phyloP scores from a whole-genome alignment of 2,329 filamentous ascomycete genomes.

The Eutypa lata region DNA sequence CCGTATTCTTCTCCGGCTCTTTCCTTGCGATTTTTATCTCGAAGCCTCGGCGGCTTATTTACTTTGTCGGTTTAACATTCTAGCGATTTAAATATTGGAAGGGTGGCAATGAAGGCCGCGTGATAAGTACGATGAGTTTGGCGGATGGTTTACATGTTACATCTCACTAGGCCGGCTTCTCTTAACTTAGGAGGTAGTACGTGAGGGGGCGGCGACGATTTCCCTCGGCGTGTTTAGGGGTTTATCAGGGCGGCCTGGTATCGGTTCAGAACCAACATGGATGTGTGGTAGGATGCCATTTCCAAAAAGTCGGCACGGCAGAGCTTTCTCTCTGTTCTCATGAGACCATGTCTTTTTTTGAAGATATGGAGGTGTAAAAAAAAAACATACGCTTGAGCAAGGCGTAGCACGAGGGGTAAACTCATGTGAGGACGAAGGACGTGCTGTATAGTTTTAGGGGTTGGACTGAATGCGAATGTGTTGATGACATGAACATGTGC shows the following conservation, averaged over 20 bases:
- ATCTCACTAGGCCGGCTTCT: neutral
- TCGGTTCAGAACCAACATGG: neutral
- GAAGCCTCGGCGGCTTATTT: neutral
- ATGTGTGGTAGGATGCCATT: neutral
- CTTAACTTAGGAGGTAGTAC: neutral
- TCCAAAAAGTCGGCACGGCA: neutral
- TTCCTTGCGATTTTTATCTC: neutral
- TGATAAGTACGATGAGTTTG: neutral
- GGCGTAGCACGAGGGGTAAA: neutral
- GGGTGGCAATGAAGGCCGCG: neutral
- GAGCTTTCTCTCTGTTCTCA: neutral
- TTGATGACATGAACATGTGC: neutral
- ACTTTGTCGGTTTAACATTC: neutral
- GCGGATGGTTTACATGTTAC: neutral
- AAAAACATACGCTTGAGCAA: neutral
- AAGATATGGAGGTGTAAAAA: neutral
- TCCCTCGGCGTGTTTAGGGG: neutral
- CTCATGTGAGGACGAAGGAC: neutral
- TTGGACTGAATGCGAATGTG: neutral
- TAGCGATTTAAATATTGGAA: neutral
- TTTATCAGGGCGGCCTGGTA: too few relatives aligned
- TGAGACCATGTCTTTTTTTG: neutral
- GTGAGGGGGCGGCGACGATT: neutral
- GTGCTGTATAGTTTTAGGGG: neutral
- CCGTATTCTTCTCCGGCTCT: neutral